Conservation (phyloP, 371 early-diverging fungal genomes). For the Mucor circinelloides region DNA sequence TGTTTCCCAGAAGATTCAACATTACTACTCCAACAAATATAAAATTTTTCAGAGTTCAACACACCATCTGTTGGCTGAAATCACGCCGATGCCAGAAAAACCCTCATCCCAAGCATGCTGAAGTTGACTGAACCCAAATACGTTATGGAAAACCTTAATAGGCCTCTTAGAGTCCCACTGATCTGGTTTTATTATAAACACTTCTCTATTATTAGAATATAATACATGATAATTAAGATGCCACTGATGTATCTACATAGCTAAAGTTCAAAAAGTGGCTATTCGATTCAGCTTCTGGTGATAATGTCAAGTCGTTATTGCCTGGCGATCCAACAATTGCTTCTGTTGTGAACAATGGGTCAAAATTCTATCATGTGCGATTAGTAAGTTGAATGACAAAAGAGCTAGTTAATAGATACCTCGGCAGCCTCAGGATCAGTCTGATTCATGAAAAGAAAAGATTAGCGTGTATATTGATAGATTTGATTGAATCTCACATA, state of each 20-base stretch:
- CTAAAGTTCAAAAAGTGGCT: conserved; percentile 42
- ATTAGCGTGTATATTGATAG: background rate
- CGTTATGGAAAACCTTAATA: no score
- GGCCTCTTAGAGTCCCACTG: no score
- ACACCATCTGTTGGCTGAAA: no score
- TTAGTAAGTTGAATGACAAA: background rate
- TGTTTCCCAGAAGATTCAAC: no score
- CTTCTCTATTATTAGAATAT: background rate
- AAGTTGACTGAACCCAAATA: no score
- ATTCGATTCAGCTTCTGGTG: conserved; percentile 6
- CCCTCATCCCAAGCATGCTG: no score
- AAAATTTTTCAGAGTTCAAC: no score
- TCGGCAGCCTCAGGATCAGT: conserved; percentile 51
- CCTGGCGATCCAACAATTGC: conserved; percentile 15
- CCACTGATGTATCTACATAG: conserved; percentile 27
- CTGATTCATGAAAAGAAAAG: conserved; percentile 11
- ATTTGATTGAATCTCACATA: conserved; percentile 28
- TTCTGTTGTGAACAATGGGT: conserved; percentile 35
- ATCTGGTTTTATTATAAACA: no score
- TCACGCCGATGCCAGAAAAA: no score
- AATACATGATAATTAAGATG: background rate
- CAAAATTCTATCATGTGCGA: conserved; percentile 34
- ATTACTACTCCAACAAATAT: no score
- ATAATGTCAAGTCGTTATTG: conserved; percentile 1
- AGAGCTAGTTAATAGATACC: conserved; percentile 15